Percentiles rank a stretch among this genome's conserved stretches.
Conservation (phyloP, 139 green algal genomes). For the Desmodesmus armatus region DNA sequence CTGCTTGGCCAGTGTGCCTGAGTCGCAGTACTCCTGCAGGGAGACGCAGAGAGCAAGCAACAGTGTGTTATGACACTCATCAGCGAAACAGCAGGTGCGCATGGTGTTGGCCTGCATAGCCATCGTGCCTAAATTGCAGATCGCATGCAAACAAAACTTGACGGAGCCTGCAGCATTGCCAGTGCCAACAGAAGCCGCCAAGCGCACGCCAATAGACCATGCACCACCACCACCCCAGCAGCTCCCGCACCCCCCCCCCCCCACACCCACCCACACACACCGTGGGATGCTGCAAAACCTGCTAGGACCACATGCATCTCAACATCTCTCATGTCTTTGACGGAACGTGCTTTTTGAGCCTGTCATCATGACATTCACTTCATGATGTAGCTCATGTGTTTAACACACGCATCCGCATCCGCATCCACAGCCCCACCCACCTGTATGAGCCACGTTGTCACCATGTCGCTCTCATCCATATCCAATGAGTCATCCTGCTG, state of each 20-base stretch:
- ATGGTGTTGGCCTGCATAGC: too few relatives aligned
- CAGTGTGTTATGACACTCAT: neutral
- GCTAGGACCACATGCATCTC: too few relatives aligned
- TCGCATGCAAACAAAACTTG: neutral
- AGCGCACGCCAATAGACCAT: neutral
- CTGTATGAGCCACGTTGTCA: slow-evolving; percentile 15
- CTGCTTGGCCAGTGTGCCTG: slow-evolving; percentile 6
- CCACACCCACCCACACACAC: too few relatives aligned
- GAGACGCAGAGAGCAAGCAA: neutral
- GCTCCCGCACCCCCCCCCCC: neutral
- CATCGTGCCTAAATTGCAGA: too few relatives aligned
- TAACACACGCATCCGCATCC: neutral
- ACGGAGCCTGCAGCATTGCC: neutral
- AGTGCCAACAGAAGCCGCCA: neutral
- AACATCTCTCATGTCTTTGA: too few relatives aligned
- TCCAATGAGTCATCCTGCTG: neutral
- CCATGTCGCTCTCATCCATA: neutral
- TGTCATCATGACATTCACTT: too few relatives aligned
- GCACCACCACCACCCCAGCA: neutral
- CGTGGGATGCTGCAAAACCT: too few relatives aligned
- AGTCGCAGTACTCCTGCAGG: slow-evolving; percentile 22
- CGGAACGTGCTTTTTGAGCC: too few relatives aligned
- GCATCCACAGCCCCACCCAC: neutral
- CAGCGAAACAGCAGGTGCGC: neutral
- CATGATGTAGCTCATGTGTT: too few relatives aligned